Evolutionary conservation across 495 filamentous ascomycete genomes (phyloP), one percentile per base, ranked within the genome.

Genomic region (Penicillium mononematosum): DNA sequence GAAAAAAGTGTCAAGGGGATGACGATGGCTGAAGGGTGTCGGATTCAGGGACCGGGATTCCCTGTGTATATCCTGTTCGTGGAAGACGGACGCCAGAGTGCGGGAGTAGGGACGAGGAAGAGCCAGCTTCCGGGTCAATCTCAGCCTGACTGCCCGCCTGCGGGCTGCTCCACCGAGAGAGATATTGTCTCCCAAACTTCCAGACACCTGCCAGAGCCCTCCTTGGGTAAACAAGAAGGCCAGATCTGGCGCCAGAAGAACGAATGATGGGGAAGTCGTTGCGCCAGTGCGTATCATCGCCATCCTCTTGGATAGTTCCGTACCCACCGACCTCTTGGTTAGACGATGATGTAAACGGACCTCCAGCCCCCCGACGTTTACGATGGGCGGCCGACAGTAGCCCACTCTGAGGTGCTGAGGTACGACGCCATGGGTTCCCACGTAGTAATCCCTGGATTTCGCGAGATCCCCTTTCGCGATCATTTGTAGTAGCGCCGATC

Each of bases 181-280:
- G 42, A 50, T 63, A 70, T 36, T 58, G 62, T 29, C 65, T 64
- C 19, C 73, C 61, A 31, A 59, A 58, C 58, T 57, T 58, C 72
- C 70, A 76, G 4, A 59, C 65, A 7, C 47, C 63, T 19, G 46
- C 10, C 3, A 75, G 41, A 22, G 63, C 48, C 54, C 64, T 74
- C 55, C 68, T 74, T 66, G 74, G 55, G 20, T 68, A 69, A n/a
- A 63, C 69, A 61, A 76, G 66, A 63, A 68, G 47, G 29, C 61
- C 45, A 17, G 46, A 44, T 2, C 17, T 19, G 38, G 56, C 5
- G 6, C 36, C 41, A 11, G 45, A 50, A n/a, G 53, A 3, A 39
- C 34, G 36, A 39, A 32, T 36, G 16, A 14, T 0, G n/a, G 11
- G 16, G 24, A 12, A 5, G 2, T 47, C 57, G 2, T 48, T 45